These are phyloP conservation scores for Nicotiana noctiflora DNA, from an alignment of 257 asterid genomes.

Conservation along the genomic window DNA sequence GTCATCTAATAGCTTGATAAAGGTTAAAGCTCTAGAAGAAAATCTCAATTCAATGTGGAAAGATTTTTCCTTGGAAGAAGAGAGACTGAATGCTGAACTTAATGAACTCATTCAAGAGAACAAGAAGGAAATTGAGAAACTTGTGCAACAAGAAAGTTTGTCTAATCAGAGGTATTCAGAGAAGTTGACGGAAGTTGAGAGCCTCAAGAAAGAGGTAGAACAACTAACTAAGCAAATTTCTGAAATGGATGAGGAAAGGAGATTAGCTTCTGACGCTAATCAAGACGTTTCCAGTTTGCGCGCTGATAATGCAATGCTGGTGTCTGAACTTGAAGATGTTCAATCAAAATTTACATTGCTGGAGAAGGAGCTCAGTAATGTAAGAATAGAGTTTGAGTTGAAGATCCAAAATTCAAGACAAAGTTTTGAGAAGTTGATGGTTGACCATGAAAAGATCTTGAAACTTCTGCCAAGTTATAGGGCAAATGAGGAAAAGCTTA, in stretches of 20 bases:
- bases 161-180: slow-evolving; percentile 21
- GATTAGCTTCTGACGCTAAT: slow-evolving; percentile 28
- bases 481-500: slow-evolving; percentile 57
- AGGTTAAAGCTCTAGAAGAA: slow-evolving; percentile 41
- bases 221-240: slow-evolving; percentile 26
- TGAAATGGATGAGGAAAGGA: slow-evolving; percentile 29
- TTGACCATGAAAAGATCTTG: slow-evolving; percentile 43
- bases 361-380: slow-evolving; percentile 23
- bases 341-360: slow-evolving; percentile 23
- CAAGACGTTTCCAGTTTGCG: slow-evolving; percentile 33
- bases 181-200: slow-evolving; percentile 30
- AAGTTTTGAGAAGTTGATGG: slow-evolving; percentile 25
- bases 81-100: slow-evolving; percentile 32
- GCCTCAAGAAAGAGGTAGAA: slow-evolving; percentile 33
- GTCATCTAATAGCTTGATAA: slow-evolving; percentile 34
- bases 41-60: slow-evolving; percentile 34
- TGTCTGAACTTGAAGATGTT: slow-evolving; percentile 37
- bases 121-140: slow-evolving; percentile 29
- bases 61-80: slow-evolving; percentile 42
- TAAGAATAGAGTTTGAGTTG: slow-evolving; percentile 29
- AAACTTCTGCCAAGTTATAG: slow-evolving; percentile 42
- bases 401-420: slow-evolving; percentile 33
- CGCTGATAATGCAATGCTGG: slow-evolving; percentile 38
- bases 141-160: slow-evolving; percentile 22
- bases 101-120: slow-evolving; percentile 44